Conservation (phyloP, 2,329 filamentous ascomycete species). For the Sclerotinia nivalis region DNA sequence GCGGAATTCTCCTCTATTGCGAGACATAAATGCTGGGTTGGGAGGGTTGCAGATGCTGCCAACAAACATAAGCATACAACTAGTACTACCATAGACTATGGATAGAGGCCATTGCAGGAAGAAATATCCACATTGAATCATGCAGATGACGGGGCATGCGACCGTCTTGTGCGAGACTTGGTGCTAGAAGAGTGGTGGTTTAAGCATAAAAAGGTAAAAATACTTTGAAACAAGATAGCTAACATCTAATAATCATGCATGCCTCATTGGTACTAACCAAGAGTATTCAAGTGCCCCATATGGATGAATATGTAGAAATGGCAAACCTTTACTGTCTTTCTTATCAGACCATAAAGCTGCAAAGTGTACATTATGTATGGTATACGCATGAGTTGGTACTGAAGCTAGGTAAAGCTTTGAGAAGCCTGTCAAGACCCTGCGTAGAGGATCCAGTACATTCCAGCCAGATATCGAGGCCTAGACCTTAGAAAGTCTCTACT, state of each 20-base stretch:
- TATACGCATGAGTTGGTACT: background rate
- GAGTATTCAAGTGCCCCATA: background rate
- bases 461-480: background rate
- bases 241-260: background rate
- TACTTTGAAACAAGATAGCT: background rate
- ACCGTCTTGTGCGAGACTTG: background rate
- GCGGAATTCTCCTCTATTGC: background rate
- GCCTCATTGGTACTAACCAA: conserved; percentile 14
- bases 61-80: background rate
- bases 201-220: background rate
- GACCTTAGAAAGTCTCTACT: background rate
- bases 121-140: background rate
- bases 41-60: background rate
- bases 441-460: background rate
- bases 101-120: background rate
- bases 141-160: background rate
- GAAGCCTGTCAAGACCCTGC: background rate
- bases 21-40: background rate
- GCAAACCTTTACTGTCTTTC: background rate
- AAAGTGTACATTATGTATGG: background rate
- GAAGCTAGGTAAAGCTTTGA: background rate
- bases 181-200: background rate
- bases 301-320: background rate
- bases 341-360: background rate
- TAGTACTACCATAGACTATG: background rate